phyloP scores from a whole-genome alignment of 139 green algal species.

The Diplosphaera chodatii region DNA sequence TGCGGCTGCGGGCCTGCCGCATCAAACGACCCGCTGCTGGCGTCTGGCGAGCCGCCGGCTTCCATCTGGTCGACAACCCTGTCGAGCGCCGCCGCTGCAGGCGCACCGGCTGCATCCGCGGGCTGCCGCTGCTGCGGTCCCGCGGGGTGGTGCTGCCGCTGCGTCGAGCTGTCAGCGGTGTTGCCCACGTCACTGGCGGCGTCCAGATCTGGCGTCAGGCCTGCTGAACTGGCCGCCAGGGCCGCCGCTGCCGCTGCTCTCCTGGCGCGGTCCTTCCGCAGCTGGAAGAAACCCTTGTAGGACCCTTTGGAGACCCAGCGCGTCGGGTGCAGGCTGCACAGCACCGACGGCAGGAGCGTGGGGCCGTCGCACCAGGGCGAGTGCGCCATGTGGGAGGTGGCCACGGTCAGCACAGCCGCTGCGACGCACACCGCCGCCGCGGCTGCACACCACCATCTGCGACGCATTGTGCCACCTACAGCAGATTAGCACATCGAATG shows the following conservation, averaged over 20 bases:
- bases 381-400: not conserved
- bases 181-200: not conserved
- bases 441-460: not conserved
- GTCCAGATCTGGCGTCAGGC: not conserved
- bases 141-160: too few species aligned
- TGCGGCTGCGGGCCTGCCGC: too few species aligned
- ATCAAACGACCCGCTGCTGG: too few species aligned
- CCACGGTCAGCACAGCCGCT: not conserved
- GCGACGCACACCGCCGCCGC: not conserved
- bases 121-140: too few species aligned
- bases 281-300: not conserved
- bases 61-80: too few species aligned
- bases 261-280: not conserved
- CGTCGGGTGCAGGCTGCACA: not conserved
- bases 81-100: too few species aligned
- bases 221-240: too few species aligned
- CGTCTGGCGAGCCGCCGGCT: too few species aligned
- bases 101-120: too few species aligned
- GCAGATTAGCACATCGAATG: too few species aligned
- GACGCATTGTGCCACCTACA: not conserved
- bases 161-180: too few species aligned
- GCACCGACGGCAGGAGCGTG: not conserved
- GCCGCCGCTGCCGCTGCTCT: too few species aligned
- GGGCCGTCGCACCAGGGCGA: not conserved
- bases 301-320: not conserved